Conservation (phyloP, 1,284 basidiomycete genomes). For the Athelia sp. region DNA sequence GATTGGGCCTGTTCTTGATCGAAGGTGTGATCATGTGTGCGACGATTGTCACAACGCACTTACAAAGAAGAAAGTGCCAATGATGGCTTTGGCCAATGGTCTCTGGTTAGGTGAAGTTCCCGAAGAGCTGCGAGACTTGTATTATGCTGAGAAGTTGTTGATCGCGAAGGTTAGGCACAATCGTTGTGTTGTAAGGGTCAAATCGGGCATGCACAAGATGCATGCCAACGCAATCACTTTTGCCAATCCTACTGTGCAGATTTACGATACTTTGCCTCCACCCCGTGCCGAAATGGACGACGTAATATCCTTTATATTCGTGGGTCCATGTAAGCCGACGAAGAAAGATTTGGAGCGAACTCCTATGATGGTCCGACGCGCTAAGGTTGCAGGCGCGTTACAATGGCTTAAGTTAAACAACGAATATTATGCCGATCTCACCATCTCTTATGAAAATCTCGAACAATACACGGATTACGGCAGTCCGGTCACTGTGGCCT, state of each 20-base stretch:
- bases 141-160: not conserved
- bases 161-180: conserved; percentile 6
- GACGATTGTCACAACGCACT: no score
- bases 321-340: conserved; percentile 11
- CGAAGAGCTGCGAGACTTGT: not conserved
- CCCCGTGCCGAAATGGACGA: conserved; percentile 7
- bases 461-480: conserved; percentile 14
- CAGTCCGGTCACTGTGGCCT: conserved; percentile 16
- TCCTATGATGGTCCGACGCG: conserved; percentile 24
- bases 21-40: no score
- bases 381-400: conserved; percentile 16
- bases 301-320: conserved; percentile 8
- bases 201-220: conserved; percentile 5
- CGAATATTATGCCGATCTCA: conserved; percentile 17
- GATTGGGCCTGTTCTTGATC: no score
- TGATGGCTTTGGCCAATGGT: not conserved
- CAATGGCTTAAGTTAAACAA: conserved; percentile 27
- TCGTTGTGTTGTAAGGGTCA: conserved; percentile 1
- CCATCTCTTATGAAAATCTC: conserved; percentile 19
- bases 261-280: conserved; percentile 8
- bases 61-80: no score
- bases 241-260: conserved; percentile 6
- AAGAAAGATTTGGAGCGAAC: conserved; percentile 17
- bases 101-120: not conserved
- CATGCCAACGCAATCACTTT: conserved; percentile 7